phyloP scores from a whole-genome alignment of 179 eudicot genomes.

The Actinidia arguta region DNA sequence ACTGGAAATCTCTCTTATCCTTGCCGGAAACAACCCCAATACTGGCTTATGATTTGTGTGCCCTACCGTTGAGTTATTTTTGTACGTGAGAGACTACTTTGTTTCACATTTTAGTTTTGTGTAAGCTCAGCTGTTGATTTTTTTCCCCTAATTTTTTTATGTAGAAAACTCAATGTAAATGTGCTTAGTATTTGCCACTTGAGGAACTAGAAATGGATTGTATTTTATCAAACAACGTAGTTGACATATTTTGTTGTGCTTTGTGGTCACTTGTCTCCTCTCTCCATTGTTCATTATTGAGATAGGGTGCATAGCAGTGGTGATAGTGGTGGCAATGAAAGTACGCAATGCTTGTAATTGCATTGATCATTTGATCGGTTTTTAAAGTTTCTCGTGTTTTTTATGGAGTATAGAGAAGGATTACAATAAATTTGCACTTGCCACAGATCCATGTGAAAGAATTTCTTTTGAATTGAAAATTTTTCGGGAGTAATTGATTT shows the following conservation, averaged over 20 bases:
- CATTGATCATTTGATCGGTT: no score
- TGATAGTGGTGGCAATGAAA: background rate
- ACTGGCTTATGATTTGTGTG: constrained; percentile 48
- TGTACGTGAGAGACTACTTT: constrained; percentile 15
- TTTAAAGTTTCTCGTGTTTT: no score
- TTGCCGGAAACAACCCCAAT: constrained; percentile 96
- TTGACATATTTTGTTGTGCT: background rate
- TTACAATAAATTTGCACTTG: no score
- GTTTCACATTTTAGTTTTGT: background rate
- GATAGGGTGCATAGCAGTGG: background rate
- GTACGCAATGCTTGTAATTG: background rate
- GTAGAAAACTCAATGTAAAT: background rate
- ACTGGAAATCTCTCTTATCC: constrained; percentile 95
- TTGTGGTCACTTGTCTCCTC: background rate
- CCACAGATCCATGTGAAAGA: no score
- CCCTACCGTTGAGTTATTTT: background rate
- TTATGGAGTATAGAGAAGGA: no score
- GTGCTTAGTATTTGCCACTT: background rate
- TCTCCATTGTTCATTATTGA: background rate
- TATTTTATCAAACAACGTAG: background rate
- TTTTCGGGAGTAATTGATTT: no score
- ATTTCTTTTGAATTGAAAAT: no score
- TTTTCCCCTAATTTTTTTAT: no score
- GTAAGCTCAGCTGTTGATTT: background rate
- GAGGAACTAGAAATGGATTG: constrained; percentile 14